Evolutionary conservation across 192 early-diverging fungal genomes (phyloP).

Genomic region (Phlyctochytrium arcticum): DNA sequence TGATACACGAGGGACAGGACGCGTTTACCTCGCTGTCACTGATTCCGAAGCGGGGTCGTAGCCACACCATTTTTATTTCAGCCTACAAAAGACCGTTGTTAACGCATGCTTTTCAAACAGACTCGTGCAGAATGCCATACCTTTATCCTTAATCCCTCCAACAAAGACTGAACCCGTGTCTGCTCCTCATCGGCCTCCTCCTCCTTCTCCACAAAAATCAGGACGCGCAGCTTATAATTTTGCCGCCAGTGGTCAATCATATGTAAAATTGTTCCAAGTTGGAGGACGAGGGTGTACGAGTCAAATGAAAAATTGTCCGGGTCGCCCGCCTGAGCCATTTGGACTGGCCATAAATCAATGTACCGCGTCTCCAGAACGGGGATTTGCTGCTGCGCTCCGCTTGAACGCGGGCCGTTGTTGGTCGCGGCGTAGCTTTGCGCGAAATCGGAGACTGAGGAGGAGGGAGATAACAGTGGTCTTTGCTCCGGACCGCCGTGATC

Average conservation of each 20-base stretch:
- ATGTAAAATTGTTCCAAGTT: conserved; percentile 68
- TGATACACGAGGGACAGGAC: background rate
- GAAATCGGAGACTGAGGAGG: too few relatives aligned
- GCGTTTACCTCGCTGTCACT: background rate
- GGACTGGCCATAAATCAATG: conserved; percentile 74
- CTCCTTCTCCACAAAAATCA: conserved; percentile 67
- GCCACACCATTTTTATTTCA: conserved; percentile 20
- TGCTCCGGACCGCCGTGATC: too few relatives aligned
- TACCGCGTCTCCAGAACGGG: conserved; percentile 38
- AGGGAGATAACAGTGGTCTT: too few relatives aligned
- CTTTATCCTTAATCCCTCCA: conserved; percentile 59
- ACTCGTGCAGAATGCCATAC: conserved; percentile 4
- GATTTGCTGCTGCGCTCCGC: too few relatives aligned
- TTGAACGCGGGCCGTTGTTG: too few relatives aligned
- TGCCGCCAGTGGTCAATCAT: conserved; percentile 67
- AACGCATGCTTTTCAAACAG: background rate
- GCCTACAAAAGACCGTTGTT: background rate
- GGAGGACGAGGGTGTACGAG: conserved; percentile 70
- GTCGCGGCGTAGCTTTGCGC: too few relatives aligned
- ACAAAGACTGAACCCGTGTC: conserved; percentile 45
- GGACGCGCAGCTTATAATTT: conserved; percentile 55
- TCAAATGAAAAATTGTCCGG: conserved; percentile 41
- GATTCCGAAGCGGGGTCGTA: conserved; percentile 1
- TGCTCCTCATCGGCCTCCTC: conserved; percentile 60
- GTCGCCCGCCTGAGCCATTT: conserved; percentile 39